Evolutionary conservation across 2,329 filamentous ascomycete genomes (phyloP).

Genomic region (Harringtonia lauricola): DNA sequence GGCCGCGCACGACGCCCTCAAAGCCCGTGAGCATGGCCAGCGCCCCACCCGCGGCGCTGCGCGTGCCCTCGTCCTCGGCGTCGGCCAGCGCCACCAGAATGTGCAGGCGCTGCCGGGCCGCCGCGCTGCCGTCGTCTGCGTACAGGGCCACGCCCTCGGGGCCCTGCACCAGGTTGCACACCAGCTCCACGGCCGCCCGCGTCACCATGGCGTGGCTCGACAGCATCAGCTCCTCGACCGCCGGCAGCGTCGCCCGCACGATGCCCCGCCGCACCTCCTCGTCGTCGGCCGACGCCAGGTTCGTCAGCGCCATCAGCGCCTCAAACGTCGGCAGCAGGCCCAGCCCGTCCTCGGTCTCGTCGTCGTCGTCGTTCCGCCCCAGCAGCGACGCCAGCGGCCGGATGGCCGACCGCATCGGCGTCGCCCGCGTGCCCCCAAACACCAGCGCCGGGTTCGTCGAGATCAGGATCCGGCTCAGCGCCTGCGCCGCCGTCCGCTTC

Average conservation of each 20-base stretch:
- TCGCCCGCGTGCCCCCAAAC: conserved; percentile 67
- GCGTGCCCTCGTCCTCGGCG: conserved; percentile 67
- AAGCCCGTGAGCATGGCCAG: conserved; percentile 74
- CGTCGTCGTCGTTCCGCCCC: conserved; percentile 29
- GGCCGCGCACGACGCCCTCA: conserved; percentile 59
- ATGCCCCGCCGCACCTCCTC: conserved; percentile 56
- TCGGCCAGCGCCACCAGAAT: conserved; percentile 82
- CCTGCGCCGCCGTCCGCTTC: conserved; percentile 59
- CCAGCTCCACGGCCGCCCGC: conserved; percentile 74
- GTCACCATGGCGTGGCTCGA: conserved; percentile 64
- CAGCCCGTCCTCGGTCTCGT: conserved; percentile 51
- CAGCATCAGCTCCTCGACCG: conserved; percentile 75
- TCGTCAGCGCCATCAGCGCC: conserved; percentile 81
- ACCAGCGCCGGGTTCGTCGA: conserved; percentile 75
- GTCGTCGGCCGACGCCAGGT: conserved; percentile 73
- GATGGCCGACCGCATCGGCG: conserved; percentile 68
- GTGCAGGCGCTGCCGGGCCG: conserved; percentile 65
- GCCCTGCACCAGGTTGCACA: conserved; percentile 78
- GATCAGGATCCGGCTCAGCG: conserved; percentile 75
- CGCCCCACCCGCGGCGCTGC: conserved; percentile 78
- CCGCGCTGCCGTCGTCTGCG: conserved; percentile 47
- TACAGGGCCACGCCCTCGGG: conserved; percentile 58
- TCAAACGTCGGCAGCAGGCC: conserved; percentile 88
- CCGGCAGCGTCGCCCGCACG: conserved; percentile 60
- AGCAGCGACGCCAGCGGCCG: conserved; percentile 71